Percentiles rank a stretch among this genome's conserved stretches.
These are phyloP conservation scores for Anthracocystis setariae DNA, from an alignment of 1,284 basidiomycete genomes.

Conservation along the genomic window DNA sequence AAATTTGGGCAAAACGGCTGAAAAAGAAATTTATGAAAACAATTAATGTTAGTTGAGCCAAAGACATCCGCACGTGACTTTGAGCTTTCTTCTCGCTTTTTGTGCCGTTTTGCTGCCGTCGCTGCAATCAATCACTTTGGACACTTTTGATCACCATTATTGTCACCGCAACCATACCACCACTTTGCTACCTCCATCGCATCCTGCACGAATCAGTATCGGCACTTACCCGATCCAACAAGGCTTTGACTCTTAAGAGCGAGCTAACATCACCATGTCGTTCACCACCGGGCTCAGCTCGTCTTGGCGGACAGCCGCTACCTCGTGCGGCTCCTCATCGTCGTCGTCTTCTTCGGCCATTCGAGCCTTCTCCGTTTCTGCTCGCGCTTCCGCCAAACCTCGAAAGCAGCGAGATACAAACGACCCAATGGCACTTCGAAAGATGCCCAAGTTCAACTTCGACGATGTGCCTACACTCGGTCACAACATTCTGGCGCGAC, in stretches of 20 bases:
- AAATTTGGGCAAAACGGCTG: background rate
- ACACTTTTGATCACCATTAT: background rate
- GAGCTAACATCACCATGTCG: conserved; percentile 10
- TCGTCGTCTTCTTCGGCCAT: conserved; percentile 26
- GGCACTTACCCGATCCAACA: too few species aligned
- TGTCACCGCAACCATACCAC: background rate
- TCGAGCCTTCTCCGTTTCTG: conserved; percentile 45
- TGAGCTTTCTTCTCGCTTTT: background rate
- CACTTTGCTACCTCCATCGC: background rate
- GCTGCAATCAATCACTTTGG: background rate
- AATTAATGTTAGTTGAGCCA: background rate
- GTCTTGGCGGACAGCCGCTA: conserved; percentile 27
- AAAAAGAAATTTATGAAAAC: too few species aligned
- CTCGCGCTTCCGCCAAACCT: conserved; percentile 43
- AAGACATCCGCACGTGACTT: background rate
- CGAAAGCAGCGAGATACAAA: conserved; percentile 43
- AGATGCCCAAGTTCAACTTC: conserved; percentile 59
- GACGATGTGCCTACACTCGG: conserved; percentile 65
- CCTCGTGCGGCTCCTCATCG: conserved; percentile 16
- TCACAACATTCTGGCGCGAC: conserved; percentile 55
- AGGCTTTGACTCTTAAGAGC: too few species aligned
- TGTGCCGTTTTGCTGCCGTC: background rate
- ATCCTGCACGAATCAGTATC: background rate
- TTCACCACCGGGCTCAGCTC: conserved; percentile 20
- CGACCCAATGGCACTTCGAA: conserved; percentile 53